Conservation (phyloP, 768 basidiomycete genomes). For the Panellus pusillus region DNA sequence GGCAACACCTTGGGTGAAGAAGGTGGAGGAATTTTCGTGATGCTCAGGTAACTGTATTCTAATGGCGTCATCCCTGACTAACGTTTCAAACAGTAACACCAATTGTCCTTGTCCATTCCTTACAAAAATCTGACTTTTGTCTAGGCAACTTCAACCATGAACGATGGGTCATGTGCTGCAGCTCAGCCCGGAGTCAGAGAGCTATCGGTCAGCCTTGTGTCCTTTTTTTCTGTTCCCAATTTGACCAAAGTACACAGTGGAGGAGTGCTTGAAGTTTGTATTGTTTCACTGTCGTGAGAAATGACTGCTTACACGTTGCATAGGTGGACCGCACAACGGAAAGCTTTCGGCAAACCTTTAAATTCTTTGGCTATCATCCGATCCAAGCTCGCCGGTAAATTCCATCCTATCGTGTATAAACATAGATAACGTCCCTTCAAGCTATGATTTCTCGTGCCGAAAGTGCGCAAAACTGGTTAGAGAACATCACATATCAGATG, state of each 20-base stretch:
- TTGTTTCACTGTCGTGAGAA: neutral
- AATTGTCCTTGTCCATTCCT: too few relatives aligned
- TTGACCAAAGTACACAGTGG: conserved; percentile 37
- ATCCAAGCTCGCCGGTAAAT: conserved; percentile 64
- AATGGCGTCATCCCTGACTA: neutral
- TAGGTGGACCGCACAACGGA: conserved; percentile 85
- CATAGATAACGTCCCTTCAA: neutral
- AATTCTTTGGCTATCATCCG: conserved; percentile 86
- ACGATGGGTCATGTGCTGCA: conserved; percentile 87
- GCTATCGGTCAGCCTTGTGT: conserved; percentile 27
- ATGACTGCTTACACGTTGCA: neutral
- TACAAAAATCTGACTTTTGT: neutral
- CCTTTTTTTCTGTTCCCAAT: neutral
- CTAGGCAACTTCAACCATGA: conserved; percentile 46
- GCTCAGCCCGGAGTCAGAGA: conserved; percentile 66
- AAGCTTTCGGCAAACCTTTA: conserved; percentile 89
- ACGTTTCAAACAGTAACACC: too few relatives aligned
- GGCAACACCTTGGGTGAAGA: conserved; percentile 68
- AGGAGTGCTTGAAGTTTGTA: conserved; percentile 81
- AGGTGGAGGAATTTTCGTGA: conserved; percentile 64
- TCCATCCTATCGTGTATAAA: neutral
- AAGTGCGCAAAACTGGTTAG: conserved; percentile 73
- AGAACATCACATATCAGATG: conserved; percentile 88
- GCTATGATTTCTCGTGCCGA: conserved; percentile 80
- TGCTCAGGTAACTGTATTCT: conserved; percentile 36